Evolutionary conservation across 2,329 filamentous ascomycete genomes (phyloP).

Genomic region (Cadophora sp.): DNA sequence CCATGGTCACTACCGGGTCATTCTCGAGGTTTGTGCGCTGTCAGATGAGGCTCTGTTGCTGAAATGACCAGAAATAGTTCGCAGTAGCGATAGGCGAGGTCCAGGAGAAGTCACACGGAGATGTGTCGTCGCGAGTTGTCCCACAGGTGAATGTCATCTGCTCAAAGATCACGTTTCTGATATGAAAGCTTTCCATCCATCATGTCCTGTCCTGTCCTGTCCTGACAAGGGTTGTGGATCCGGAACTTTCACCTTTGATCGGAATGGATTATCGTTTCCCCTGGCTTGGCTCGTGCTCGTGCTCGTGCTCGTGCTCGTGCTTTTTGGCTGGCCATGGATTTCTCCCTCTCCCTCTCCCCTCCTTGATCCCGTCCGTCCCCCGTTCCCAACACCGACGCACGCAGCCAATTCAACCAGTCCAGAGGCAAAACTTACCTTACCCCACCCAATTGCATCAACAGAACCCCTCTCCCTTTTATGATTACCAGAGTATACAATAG

Average conservation of each 20-base stretch:
- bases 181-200: conserved; percentile 11
- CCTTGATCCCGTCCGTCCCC: too few relatives aligned
- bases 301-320: too few relatives aligned
- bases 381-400: conserved; percentile 16
- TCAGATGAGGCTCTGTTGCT: conserved; percentile 21
- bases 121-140: conserved; percentile 11
- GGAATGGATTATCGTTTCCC: conserved; percentile 6
- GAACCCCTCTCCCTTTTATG: background rate
- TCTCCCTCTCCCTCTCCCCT: too few relatives aligned
- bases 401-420: conserved; percentile 21
- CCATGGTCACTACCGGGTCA: conserved; percentile 41
- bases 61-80: conserved; percentile 20
- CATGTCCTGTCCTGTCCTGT: background rate
- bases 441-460: conserved; percentile 17
- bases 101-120: conserved; percentile 26
- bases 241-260: background rate
- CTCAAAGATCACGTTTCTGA: conserved; percentile 30
- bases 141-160: conserved; percentile 16
- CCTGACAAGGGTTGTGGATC: conserved; percentile 6
- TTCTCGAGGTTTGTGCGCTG: conserved; percentile 28
- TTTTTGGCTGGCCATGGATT: background rate
- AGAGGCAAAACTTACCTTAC: background rate
- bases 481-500: background rate
- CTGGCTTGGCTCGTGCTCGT: conserved; percentile 8
- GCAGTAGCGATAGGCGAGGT: conserved; percentile 14